Percentiles rank a stretch among this genome's conserved stretches.
Conservation (phyloP, 345 rosid genomes). For the Citropsis articulata region DNA sequence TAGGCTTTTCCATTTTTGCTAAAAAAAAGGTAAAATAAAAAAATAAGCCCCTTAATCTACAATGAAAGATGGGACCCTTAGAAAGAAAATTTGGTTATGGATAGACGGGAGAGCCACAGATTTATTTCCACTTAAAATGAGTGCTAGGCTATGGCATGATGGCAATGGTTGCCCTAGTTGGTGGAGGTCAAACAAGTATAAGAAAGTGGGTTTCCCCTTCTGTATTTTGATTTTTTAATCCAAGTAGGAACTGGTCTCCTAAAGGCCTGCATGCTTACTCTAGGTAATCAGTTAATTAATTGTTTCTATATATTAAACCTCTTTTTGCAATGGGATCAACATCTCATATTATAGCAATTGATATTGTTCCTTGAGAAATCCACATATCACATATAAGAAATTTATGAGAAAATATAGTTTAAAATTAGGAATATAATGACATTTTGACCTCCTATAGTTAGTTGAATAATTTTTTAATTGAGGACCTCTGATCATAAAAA, state of each 20-base stretch:
- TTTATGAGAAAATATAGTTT: too few species aligned
- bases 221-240: not conserved
- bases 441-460: too few species aligned
- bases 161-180: slow-evolving; percentile 34
- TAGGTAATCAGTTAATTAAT: too few species aligned
- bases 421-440: too few species aligned
- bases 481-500: too few species aligned
- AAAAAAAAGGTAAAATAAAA: not conserved
- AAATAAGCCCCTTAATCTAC: not conserved
- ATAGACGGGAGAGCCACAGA: slow-evolving; percentile 20
- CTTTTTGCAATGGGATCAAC: not conserved
- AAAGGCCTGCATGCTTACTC: slow-evolving; percentile 27
- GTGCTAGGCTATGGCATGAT: slow-evolving; percentile 18
- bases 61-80: slow-evolving; percentile 17
- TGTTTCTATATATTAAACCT: not conserved
- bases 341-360: not conserved
- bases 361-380: too few species aligned
- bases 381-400: too few species aligned
- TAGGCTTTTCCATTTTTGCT: slow-evolving; percentile 2
- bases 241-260: slow-evolving; percentile 38
- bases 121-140: slow-evolving; percentile 25
- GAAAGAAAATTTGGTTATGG: not conserved
- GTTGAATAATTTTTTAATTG: too few species aligned
- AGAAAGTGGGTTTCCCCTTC: slow-evolving; percentile 29
- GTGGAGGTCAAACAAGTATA: slow-evolving; percentile 31